phyloP scores from a whole-genome alignment of 2,329 filamentous ascomycete genomes.

The Orbilia brochopaga region DNA sequence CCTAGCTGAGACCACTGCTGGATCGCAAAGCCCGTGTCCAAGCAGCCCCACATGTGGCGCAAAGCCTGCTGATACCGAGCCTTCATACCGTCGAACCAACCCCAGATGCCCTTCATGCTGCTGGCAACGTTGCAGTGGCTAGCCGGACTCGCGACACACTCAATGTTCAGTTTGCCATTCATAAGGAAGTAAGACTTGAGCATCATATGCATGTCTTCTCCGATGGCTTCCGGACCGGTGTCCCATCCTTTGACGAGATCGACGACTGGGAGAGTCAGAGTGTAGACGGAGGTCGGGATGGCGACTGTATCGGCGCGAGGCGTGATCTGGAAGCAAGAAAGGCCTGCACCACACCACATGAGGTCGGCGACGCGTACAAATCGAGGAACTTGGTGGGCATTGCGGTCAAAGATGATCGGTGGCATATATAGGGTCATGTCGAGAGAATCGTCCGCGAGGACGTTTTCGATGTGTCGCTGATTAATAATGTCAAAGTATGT shows the following conservation, averaged over 20 bases:
- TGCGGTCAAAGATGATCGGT: slow-evolving; percentile 76
- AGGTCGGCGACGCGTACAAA: slow-evolving; percentile 75
- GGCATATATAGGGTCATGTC: slow-evolving; percentile 70
- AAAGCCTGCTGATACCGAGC: slow-evolving; percentile 75
- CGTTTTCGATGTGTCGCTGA: slow-evolving; percentile 63
- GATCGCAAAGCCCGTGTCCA: slow-evolving; percentile 72
- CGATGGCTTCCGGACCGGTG: slow-evolving; percentile 72
- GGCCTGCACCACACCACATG: slow-evolving; percentile 73
- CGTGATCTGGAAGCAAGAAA: slow-evolving; percentile 60
- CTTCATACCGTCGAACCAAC: slow-evolving; percentile 65
- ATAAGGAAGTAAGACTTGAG: slow-evolving; percentile 78
- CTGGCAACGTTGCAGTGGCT: slow-evolving; percentile 75
- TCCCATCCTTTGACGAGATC: slow-evolving; percentile 76
- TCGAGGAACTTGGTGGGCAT: slow-evolving; percentile 71
- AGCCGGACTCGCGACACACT: slow-evolving; percentile 70
- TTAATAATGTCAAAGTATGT: slow-evolving; percentile 72
- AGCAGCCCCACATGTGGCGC: slow-evolving; percentile 76
- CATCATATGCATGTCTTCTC: slow-evolving; percentile 79
- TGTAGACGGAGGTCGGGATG: slow-evolving; percentile 77
- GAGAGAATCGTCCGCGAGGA: slow-evolving; percentile 66
- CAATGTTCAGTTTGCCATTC: slow-evolving; percentile 70
- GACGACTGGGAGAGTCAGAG: slow-evolving; percentile 69
- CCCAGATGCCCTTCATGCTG: slow-evolving; percentile 64
- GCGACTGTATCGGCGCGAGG: slow-evolving; percentile 61
- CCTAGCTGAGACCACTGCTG: slow-evolving; percentile 66